Evolutionary conservation across 148 eudicot genomes (phyloP).

Genomic region (Limonium bicolor): DNA sequence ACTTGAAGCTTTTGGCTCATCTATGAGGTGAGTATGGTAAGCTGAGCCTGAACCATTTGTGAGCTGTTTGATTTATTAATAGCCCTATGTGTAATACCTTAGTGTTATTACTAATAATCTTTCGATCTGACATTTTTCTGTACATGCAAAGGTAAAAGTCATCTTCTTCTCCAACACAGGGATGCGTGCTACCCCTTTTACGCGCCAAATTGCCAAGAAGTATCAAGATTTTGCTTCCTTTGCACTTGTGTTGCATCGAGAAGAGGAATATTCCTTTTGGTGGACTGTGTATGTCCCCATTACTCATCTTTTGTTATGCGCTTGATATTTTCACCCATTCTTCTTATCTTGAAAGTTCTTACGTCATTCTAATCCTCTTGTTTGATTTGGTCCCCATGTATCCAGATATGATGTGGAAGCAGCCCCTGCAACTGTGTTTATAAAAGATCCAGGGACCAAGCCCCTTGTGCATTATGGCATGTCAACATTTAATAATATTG

Average conservation of each 20-base stretch:
- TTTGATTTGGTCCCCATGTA: slow-evolving; percentile 2
- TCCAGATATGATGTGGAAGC: slow-evolving; percentile 65
- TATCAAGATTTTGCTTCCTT: slow-evolving; percentile 79
- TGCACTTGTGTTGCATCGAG: slow-evolving; percentile 74
- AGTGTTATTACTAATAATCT: too few relatives aligned
- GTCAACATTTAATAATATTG: slow-evolving; percentile 1
- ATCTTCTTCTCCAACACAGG: slow-evolving; percentile 82
- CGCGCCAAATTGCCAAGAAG: slow-evolving; percentile 55
- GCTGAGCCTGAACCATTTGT: too few relatives aligned
- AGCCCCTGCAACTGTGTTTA: slow-evolving; percentile 76
- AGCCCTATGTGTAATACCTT: too few relatives aligned
- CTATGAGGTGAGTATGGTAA: too few relatives aligned
- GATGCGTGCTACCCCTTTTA: slow-evolving; percentile 84
- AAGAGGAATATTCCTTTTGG: slow-evolving; percentile 73
- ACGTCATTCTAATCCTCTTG: background rate
- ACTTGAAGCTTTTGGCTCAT: too few relatives aligned
- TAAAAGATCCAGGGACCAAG: slow-evolving; percentile 76
- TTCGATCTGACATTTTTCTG: slow-evolving; percentile 3
- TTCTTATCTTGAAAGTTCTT: background rate
- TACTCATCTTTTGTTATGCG: background rate
- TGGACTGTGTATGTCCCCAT: slow-evolving; percentile 50
- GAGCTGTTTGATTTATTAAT: too few relatives aligned
- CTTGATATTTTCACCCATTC: background rate
- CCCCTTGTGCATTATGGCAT: slow-evolving; percentile 72
- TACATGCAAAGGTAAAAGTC: slow-evolving; percentile 54